A percentile compares a stretch with the other conserved stretches of the same genome.
Conservation (phyloP, 208 protist genomes). For the Jaenimonas drosophilae region DNA sequence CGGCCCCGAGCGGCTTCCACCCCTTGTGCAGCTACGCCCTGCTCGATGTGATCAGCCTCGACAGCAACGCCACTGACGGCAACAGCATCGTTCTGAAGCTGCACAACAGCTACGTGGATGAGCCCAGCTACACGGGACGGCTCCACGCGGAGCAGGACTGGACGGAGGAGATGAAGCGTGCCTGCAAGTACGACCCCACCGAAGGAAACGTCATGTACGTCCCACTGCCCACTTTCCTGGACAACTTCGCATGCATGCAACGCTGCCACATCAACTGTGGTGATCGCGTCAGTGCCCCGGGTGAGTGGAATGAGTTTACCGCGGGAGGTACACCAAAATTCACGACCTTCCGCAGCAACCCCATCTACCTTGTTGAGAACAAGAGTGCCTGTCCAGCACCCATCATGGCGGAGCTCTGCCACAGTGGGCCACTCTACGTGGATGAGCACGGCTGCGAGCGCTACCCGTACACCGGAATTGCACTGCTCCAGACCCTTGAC, state of each 20-base stretch:
- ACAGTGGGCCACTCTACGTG: slow-evolving; percentile 32
- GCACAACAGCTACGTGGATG: slow-evolving; percentile 70
- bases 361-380: slow-evolving; percentile 80
- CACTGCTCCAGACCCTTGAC: slow-evolving; percentile 55
- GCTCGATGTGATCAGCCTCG: slow-evolving; percentile 46
- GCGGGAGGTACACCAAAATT: slow-evolving; percentile 65
- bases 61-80: slow-evolving; percentile 21
- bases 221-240: slow-evolving; percentile 58
- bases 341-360: slow-evolving; percentile 82
- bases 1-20: slow-evolving; percentile 51
- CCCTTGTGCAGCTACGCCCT: slow-evolving; percentile 67
- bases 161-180: slow-evolving; percentile 28
- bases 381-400: slow-evolving; percentile 44
- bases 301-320: slow-evolving; percentile 60
- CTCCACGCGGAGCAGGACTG: slow-evolving; percentile 33
- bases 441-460: slow-evolving; percentile 48
- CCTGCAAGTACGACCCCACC: slow-evolving; percentile 29
- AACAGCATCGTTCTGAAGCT: slow-evolving; percentile 53
- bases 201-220: slow-evolving; percentile 43
- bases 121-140: slow-evolving; percentile 40
- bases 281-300: slow-evolving; percentile 53
- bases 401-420: slow-evolving; percentile 61
- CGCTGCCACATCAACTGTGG: slow-evolving; percentile 82
- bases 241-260: slow-evolving; percentile 76
- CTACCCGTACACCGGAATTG: slow-evolving; percentile 76